Evolutionary conservation across 306 rosid genomes (phyloP).

Genomic region (Cucumis melo): DNA sequence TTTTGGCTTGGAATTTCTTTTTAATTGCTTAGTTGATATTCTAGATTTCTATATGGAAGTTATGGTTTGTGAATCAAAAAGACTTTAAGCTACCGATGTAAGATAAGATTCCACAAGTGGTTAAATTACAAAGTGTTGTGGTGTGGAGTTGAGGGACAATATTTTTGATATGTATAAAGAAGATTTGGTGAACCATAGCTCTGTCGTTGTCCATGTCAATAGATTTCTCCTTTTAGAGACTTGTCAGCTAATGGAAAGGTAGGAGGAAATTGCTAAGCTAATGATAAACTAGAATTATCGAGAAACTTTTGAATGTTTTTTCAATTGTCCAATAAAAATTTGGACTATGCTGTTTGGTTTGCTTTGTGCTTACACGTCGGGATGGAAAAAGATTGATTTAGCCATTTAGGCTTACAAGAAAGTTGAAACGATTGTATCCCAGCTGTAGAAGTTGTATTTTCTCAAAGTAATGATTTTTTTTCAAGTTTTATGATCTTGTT

Average conservation of each 20-base stretch:
- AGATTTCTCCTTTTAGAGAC: not conserved
- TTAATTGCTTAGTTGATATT: not conserved
- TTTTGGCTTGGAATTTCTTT: not conserved
- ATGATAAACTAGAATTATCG: not conserved
- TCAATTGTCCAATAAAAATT: not conserved
- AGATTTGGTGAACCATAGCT: not conserved
- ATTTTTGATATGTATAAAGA: not conserved
- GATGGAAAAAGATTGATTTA: not conserved
- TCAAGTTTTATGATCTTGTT: not conserved
- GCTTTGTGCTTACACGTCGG: not conserved
- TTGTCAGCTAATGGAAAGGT: not conserved
- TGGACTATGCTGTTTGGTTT: not conserved
- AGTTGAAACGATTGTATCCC: not conserved
- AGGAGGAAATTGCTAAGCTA: not conserved
- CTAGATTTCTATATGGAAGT: too few relatives aligned
- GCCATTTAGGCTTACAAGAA: not conserved
- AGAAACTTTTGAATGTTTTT: not conserved
- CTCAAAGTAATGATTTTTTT: not conserved
- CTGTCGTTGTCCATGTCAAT: not conserved
- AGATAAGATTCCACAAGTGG: not conserved
- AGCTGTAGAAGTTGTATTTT: not conserved
- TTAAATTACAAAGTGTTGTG: not conserved
- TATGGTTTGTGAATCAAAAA: not conserved
- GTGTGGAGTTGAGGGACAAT: not conserved
- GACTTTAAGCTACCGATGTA: not conserved